phyloP scores from a whole-genome alignment of 73 alveolate genomes.

The Tetrahymena malaccensis region DNA sequence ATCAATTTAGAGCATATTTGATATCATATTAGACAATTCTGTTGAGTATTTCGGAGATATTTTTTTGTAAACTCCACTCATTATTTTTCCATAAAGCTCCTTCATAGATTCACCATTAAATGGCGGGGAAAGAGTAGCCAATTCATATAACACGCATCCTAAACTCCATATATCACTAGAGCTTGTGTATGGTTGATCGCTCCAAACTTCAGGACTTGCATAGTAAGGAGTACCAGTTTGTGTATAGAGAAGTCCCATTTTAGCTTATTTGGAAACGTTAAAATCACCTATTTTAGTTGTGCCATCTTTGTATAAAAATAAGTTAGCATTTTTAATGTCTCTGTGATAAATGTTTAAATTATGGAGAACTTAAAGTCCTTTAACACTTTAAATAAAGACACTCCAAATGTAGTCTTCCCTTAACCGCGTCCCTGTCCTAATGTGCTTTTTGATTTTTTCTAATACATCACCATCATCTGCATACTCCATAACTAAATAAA shows the following conservation, averaged over 20 bases:
- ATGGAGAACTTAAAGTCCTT: conserved; percentile 62
- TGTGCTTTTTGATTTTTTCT: conserved; percentile 53
- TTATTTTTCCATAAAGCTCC: neutral
- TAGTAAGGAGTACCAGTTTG: conserved; percentile 65
- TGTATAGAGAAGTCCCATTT: conserved; percentile 22
- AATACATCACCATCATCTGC: conserved; percentile 70
- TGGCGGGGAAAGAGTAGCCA: conserved; percentile 58
- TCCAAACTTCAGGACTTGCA: conserved; percentile 70
- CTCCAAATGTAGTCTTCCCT: conserved; percentile 63
- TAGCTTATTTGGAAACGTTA: conserved; percentile 4
- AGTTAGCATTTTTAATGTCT: neutral
- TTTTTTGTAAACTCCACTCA: neutral
- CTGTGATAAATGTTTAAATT: conserved; percentile 72
- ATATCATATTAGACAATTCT: neutral
- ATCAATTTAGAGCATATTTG: neutral
- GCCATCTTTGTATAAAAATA: conserved; percentile 5
- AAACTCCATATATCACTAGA: conserved; percentile 95
- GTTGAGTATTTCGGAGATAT: neutral
- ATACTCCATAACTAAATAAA: conserved; percentile 64
- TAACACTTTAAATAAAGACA: conserved; percentile 50
- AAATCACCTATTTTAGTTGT: conserved; percentile 1
- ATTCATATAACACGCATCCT: conserved; percentile 94
- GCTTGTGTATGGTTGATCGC: conserved; percentile 53
- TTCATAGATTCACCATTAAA: neutral
- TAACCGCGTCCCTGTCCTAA: conserved; percentile 47